A percentile compares a stretch with the other conserved stretches of the same genome.
Evolutionary conservation across 495 filamentous ascomycete species (phyloP).

Genomic region (Xylaria curta): DNA sequence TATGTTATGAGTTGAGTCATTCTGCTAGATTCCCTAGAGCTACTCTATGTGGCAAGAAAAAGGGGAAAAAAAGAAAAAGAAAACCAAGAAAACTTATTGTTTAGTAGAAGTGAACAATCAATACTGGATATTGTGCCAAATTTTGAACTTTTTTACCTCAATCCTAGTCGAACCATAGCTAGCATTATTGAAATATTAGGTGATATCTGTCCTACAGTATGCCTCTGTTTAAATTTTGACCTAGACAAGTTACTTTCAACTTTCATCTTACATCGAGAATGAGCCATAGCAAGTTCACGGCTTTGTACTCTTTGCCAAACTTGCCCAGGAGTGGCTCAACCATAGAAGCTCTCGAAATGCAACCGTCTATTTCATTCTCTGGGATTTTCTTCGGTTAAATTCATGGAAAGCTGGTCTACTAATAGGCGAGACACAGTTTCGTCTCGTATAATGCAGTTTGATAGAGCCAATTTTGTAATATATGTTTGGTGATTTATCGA

Average conservation of each 20-base stretch:
- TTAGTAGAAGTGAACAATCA: background rate
- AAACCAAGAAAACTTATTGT: too few species aligned
- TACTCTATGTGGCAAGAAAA: too few species aligned
- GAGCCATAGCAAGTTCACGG: background rate
- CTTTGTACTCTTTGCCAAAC: background rate
- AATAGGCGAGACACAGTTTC: background rate
- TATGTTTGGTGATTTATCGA: too few species aligned
- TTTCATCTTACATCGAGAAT: background rate
- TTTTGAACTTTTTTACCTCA: background rate
- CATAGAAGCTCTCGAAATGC: background rate
- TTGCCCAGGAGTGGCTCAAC: background rate
- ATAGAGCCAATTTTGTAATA: too few species aligned
- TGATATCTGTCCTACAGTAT: background rate
- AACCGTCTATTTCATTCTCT: background rate
- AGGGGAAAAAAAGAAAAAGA: too few species aligned
- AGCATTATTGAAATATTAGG: background rate
- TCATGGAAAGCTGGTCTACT: background rate
- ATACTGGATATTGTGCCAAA: background rate
- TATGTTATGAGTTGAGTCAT: background rate
- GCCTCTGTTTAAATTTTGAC: background rate
- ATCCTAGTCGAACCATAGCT: background rate
- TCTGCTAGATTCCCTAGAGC: too few species aligned
- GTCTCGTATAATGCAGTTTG: background rate
- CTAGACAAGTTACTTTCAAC: background rate
- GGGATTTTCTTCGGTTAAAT: background rate